Conservation (phyloP, 192 early-diverging fungal genomes). For the Fimicolochytrium jonesii region DNA sequence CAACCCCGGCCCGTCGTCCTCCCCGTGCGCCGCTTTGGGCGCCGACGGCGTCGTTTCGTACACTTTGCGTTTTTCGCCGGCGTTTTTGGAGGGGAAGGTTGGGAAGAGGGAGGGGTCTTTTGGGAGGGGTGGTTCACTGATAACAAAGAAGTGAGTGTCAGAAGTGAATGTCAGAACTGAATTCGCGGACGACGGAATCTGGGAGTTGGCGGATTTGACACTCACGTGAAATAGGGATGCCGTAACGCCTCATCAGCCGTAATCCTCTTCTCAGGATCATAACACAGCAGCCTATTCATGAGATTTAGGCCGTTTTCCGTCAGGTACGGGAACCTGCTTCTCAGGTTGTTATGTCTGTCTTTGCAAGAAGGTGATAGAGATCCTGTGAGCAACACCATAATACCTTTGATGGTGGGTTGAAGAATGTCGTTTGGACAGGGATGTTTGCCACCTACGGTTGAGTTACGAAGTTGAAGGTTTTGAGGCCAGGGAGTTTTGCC, state of each 20-base stretch:
- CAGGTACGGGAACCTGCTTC: slow-evolving; percentile 45
- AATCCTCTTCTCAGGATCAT: slow-evolving; percentile 84
- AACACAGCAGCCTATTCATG: slow-evolving; percentile 66
- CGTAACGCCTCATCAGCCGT: slow-evolving; percentile 83
- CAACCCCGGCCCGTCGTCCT: slow-evolving; percentile 5
- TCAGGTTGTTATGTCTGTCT: slow-evolving; percentile 36
- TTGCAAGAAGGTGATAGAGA: no score
- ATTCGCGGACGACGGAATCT: no score
- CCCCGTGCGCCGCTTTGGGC: slow-evolving; percentile 17
- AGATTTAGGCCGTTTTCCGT: slow-evolving; percentile 80
- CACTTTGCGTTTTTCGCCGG: slow-evolving; percentile 27
- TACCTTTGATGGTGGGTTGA: no score
- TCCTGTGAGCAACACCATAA: no score
- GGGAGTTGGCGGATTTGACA: no score
- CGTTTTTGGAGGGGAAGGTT: slow-evolving; percentile 69
- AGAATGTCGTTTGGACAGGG: no score
- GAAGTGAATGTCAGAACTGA: no score
- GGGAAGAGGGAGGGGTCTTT: slow-evolving; percentile 94
- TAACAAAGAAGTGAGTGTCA: background rate
- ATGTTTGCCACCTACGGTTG: slow-evolving; percentile 45
- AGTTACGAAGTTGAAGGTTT: slow-evolving; percentile 68
- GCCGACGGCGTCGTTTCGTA: slow-evolving; percentile 21
- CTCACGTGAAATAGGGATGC: slow-evolving; percentile 68
- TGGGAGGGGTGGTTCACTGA: slow-evolving; percentile 73
- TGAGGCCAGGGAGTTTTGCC: slow-evolving; percentile 61